Evolutionary conservation across 2,329 filamentous ascomycete species (phyloP), one percentile per base, ranked within the genome.

Genomic region (Talaromyces sp.): DNA sequence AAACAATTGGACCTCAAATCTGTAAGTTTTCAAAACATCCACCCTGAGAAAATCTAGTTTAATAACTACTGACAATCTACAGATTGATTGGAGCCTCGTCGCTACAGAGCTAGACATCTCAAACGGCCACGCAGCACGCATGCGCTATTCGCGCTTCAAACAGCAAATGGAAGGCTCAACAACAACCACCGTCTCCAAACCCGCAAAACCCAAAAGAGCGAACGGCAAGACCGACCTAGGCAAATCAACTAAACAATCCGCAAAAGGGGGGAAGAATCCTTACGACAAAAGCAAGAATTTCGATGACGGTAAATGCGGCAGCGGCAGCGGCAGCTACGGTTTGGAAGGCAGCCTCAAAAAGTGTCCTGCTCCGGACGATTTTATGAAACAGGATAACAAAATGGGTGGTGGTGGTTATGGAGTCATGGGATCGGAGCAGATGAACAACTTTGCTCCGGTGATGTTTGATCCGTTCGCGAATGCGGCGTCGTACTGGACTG

Each of bases 41-140:
- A 25, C 19, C 2, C 2, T 38, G 19, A 38, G 5, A 22, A n/a
- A 10, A 3, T 15, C 31, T 15, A 5, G 59, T 38, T 62, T 7
- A 27, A 25, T 29, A 56, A n/a, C 31, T 56, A 10, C 31, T 56
- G n/a, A 56, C 53, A 15, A 22, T 7, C 7, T 11, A 34, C 61
- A 85, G 83, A 79, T 86, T 67, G 81, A 86, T 68, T 86, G 84
- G 84, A 80, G 79, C 58, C 71, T 77, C 45, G 82, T 86, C 17
- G 84, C 84, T 15, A 73, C 73, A 2, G 75, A 83, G 56, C 74
- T 83, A 13, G 80, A 81, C 53, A 84, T 86, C 63, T 83, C 82
- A 40, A 86, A 86, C 62, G 84, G 83, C 43, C 84, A 86, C 69
- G 84, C 84, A 3, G 84, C 84, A 15, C 81, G 84, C 45, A 86